Conservation (phyloP, 148 eudicot species). For the Rhododendron ovatum region DNA sequence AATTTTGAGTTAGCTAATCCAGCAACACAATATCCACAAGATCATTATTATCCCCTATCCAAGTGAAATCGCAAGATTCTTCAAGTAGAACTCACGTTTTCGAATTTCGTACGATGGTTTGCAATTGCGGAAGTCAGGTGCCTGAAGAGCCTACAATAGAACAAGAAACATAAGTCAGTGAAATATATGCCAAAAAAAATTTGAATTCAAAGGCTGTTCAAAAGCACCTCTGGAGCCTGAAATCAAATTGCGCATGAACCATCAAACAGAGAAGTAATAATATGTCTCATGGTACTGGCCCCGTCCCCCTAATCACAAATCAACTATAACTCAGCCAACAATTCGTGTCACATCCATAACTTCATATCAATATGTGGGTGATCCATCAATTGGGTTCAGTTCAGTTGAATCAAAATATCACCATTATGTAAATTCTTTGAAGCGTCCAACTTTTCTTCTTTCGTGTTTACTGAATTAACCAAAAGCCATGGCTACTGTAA, state of each 20-base stretch:
- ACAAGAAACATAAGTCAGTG: not conserved
- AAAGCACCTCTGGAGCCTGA: not conserved
- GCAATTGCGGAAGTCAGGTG: constrained; percentile 19
- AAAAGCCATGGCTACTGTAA: not conserved
- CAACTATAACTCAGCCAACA: not conserved
- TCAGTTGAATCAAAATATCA: not conserved
- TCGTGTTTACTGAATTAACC: not conserved
- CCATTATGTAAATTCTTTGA: not conserved
- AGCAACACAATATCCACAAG: not conserved
- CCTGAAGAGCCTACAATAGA: constrained; percentile 12
- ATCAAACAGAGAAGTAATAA: not conserved
- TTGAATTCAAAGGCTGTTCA: not conserved
- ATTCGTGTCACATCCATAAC: not conserved
- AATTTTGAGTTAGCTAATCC: not conserved
- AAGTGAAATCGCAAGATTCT: not conserved
- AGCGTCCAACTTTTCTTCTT: not conserved
- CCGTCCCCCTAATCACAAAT: not conserved
- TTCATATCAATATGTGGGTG: not conserved
- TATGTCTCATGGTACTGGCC: not conserved
- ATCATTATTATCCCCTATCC: not conserved
- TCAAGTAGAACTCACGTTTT: not conserved
- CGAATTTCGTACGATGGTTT: constrained; percentile 9
- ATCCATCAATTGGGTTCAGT: not conserved
- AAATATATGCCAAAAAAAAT: not conserved
- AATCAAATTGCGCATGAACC: not conserved